Conservation (phyloP, 345 rosid species). For the Conringia planisiliqua region DNA sequence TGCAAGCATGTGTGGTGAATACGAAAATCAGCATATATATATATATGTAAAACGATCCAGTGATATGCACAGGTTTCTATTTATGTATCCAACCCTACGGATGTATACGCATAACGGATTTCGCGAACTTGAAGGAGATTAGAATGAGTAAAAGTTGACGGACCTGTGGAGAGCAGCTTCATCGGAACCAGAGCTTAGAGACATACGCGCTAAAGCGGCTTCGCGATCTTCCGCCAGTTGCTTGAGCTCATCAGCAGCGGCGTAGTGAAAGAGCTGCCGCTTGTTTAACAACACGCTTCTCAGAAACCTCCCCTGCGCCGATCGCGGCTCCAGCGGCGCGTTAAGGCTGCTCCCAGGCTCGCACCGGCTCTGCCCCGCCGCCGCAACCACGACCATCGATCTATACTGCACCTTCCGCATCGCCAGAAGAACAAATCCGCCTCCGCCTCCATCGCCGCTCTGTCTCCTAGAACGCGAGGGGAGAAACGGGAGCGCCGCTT, state of each 20-base stretch:
- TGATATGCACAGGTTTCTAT: neutral
- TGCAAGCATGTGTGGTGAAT: neutral
- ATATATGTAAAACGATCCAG: neutral
- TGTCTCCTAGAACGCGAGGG: slow-evolving; percentile 33
- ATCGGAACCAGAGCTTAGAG: slow-evolving; percentile 58
- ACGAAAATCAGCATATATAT: neutral
- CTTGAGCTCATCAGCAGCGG: slow-evolving; percentile 75
- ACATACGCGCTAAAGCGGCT: slow-evolving; percentile 57
- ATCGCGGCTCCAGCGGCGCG: slow-evolving; percentile 73
- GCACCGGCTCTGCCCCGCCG: slow-evolving; percentile 72
- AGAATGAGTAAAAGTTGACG: neutral
- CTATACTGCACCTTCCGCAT: neutral
- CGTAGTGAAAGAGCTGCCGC: slow-evolving; percentile 63
- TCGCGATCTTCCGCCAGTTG: slow-evolving; percentile 59
- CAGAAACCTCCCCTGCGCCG: slow-evolving; percentile 66
- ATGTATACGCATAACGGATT: neutral
- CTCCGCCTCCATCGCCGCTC: slow-evolving; percentile 30
- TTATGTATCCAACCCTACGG: neutral
- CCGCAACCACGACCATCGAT: slow-evolving; percentile 23
- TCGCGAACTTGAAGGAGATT: neutral
- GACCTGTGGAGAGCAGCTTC: slow-evolving; percentile 84
- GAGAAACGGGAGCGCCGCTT: slow-evolving; percentile 29
- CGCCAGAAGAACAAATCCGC: neutral
- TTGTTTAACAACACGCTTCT: slow-evolving; percentile 75
- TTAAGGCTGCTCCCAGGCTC: slow-evolving; percentile 78